Percentiles rank a stretch among this genome's conserved stretches.
Evolutionary conservation across 163 green algal species (phyloP).

Genomic region (Scenedesmus sp.): DNA sequence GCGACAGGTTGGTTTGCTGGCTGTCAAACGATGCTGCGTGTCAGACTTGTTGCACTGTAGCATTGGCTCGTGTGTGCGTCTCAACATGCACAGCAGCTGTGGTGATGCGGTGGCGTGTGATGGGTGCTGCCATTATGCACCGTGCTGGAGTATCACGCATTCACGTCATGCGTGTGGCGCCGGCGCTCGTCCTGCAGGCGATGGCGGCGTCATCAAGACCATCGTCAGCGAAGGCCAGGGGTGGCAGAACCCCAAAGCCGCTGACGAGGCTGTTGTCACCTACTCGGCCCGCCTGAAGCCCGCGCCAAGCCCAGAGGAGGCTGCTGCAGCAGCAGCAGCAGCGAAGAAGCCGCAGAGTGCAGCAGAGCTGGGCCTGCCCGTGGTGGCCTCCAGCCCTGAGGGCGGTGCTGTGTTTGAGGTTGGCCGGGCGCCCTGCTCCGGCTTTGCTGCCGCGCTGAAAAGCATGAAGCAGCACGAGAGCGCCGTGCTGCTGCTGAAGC

Average conservation of each 20-base stretch:
- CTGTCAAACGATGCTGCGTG: too few relatives aligned
- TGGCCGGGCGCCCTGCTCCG: constrained; percentile 44
- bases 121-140: too few relatives aligned
- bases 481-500: constrained; percentile 73
- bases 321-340: constrained; percentile 50
- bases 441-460: constrained; percentile 70
- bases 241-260: constrained; percentile 76
- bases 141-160: too few relatives aligned
- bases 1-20: too few relatives aligned
- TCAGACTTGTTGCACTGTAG: too few relatives aligned
- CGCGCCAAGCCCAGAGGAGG: constrained; percentile 46
- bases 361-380: not conserved
- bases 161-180: too few relatives aligned
- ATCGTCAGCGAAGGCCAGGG: constrained; percentile 75
- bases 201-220: constrained; percentile 92
- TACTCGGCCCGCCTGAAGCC: constrained; percentile 63
- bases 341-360: not conserved
- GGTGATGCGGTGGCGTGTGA: too few relatives aligned
- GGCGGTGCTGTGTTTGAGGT: constrained; percentile 53
- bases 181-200: constrained; percentile 70
- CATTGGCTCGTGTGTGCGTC: too few relatives aligned
- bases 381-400: constrained; percentile 45
- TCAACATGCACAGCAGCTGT: too few relatives aligned
- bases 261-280: constrained; percentile 77
- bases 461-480: constrained; percentile 92